Conservation (phyloP, 169 alveolate species). For the Cryptosporidium sp. region DNA sequence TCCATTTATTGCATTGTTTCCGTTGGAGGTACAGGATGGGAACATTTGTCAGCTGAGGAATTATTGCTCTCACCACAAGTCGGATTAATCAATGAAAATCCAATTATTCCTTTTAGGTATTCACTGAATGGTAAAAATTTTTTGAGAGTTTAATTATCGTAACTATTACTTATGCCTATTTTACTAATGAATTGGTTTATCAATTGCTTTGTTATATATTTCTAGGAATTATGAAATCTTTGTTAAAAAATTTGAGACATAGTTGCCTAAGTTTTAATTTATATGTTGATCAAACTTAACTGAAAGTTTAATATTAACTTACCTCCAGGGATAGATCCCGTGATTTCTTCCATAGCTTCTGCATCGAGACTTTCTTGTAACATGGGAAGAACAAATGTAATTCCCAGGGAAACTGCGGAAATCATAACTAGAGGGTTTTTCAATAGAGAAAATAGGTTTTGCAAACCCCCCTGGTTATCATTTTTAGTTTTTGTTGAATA, state of each 20-base stretch:
- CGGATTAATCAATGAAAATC: conserved; percentile 18
- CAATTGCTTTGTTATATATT: background rate
- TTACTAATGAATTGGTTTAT: background rate
- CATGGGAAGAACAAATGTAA: conserved; percentile 38
- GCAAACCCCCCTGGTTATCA: background rate
- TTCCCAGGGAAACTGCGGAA: conserved; percentile 39
- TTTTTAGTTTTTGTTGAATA: conserved; percentile 19
- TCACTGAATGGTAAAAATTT: conserved; percentile 57
- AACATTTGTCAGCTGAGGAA: conserved; percentile 66
- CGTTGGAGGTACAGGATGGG: conserved; percentile 76
- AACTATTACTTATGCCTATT: background rate
- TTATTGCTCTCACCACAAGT: conserved; percentile 8
- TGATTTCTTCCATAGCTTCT: conserved; percentile 65
- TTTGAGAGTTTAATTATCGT: conserved; percentile 30
- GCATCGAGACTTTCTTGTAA: conserved; percentile 57
- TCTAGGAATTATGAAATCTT: conserved; percentile 1
- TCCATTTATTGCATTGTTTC: conserved; percentile 60
- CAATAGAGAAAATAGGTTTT: conserved; percentile 19
- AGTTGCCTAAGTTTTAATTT: conserved; percentile 34
- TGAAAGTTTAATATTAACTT: conserved; percentile 3
- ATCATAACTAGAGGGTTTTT: conserved; percentile 53
- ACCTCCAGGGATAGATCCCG: conserved; percentile 70
- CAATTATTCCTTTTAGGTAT: conserved; percentile 55
- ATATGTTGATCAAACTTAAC: background rate
- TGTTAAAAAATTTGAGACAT: conserved; percentile 29